Percentiles rank a stretch among this genome's conserved stretches.
Conservation (phyloP, 2,329 filamentous ascomycete species). For the Cadophora gregata region DNA sequence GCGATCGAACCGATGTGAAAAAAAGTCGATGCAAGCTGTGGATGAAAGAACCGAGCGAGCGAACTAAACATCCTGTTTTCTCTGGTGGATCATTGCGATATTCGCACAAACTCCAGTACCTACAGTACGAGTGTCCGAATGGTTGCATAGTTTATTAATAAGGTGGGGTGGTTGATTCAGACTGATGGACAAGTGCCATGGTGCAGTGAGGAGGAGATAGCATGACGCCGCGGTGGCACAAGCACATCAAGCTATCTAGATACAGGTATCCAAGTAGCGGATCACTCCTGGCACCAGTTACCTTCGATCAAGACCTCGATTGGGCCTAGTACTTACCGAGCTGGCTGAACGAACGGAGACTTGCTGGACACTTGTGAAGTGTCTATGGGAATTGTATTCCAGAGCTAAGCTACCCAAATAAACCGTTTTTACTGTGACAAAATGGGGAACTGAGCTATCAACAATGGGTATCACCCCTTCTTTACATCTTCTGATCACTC, state of each 20-base stretch:
- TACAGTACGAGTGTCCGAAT: background rate
- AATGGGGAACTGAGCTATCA: background rate
- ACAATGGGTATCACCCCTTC: slow-evolving; percentile 14
- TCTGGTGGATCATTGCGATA: background rate
- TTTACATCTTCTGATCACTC: slow-evolving; percentile 33
- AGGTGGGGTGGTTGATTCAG: too few species aligned
- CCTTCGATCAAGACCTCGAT: background rate
- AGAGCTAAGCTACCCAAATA: background rate
- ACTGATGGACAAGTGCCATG: background rate
- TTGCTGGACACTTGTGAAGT: slow-evolving; percentile 7
- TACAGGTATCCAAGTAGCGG: background rate
- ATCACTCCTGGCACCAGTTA: background rate
- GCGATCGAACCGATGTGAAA: background rate
- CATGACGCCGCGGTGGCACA: background rate
- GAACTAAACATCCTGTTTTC: background rate
- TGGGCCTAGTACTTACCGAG: slow-evolving; percentile 13
- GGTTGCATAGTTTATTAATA: background rate
- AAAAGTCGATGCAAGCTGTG: background rate
- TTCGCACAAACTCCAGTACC: background rate
- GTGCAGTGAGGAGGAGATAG: background rate
- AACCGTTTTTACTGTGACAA: background rate
- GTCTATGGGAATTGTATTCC: background rate
- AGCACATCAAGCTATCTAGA: background rate
- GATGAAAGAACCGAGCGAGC: background rate
- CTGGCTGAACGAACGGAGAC: slow-evolving; percentile 4